Evolutionary conservation across 805 yeast species (phyloP).

Genomic region (Clavispora fructus): DNA sequence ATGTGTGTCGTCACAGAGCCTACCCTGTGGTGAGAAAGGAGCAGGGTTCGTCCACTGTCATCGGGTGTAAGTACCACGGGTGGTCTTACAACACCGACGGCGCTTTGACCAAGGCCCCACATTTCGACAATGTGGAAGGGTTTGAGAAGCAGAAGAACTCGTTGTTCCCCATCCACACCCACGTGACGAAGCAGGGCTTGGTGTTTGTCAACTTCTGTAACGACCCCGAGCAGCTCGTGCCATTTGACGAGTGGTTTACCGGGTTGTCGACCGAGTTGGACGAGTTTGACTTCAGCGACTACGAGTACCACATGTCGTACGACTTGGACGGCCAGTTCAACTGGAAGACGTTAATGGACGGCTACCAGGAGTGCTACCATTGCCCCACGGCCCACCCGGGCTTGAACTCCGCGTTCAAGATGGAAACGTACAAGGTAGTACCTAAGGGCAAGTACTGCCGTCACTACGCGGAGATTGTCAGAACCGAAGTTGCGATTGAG

Average conservation of each 20-base stretch:
- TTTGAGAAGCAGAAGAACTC: constrained; percentile 53
- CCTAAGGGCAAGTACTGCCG: constrained; percentile 57
- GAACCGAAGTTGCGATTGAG: constrained; percentile 17
- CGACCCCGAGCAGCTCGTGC: constrained; percentile 38
- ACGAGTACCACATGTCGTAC: constrained; percentile 60
- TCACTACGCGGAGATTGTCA: constrained; percentile 53
- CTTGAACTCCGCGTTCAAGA: constrained; percentile 48
- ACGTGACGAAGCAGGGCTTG: constrained; percentile 51
- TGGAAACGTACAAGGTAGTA: constrained; percentile 62
- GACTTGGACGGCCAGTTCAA: constrained; percentile 60
- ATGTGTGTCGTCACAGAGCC: constrained; percentile 62
- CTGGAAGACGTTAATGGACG: constrained; percentile 66
- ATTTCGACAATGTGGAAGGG: constrained; percentile 54
- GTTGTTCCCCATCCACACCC: constrained; percentile 49
- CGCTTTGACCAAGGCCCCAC: constrained; percentile 54
- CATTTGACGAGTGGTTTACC: constrained; percentile 48
- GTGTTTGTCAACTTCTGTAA: constrained; percentile 49
- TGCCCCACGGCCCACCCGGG: constrained; percentile 69
- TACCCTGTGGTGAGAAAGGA: constrained; percentile 57
- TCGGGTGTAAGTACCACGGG: constrained; percentile 61
- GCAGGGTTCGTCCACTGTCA: constrained; percentile 50
- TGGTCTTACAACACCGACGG: constrained; percentile 66
- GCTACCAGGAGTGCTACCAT: constrained; percentile 64
- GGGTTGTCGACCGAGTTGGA: constrained; percentile 49
- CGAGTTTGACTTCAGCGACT: constrained; percentile 56